Evolutionary conservation across 805 yeast genomes (phyloP).

Genomic region (Yamadazyma ubonensis): DNA sequence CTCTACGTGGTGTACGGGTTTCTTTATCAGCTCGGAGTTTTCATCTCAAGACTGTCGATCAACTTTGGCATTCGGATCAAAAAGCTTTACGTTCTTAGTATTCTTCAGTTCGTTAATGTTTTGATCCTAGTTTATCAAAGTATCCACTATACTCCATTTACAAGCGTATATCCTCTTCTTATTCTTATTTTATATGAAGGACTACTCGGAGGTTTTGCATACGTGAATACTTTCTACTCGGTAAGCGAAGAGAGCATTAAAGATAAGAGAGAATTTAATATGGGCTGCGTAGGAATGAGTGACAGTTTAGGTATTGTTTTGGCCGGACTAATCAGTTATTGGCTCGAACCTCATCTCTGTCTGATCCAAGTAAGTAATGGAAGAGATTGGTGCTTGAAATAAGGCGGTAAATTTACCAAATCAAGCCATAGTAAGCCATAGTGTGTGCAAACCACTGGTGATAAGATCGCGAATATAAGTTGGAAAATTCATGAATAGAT

Average conservation of each 20-base stretch:
- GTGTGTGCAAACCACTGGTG: conserved; percentile 2
- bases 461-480: conserved; percentile 2
- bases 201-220: conserved; percentile 84
- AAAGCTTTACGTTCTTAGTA: conserved; percentile 58
- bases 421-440: conserved; percentile 2
- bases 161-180: conserved; percentile 62
- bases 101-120: conserved; percentile 67
- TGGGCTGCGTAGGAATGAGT: conserved; percentile 43
- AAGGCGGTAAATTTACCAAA: not conserved
- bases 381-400: conserved; percentile 67
- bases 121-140: conserved; percentile 63
- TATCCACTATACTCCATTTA: conserved; percentile 51
- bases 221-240: conserved; percentile 81
- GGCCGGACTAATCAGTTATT: conserved; percentile 74
- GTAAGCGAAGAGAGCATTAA: conserved; percentile 59
- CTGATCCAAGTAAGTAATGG: conserved; percentile 66
- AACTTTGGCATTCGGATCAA: conserved; percentile 57
- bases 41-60: conserved; percentile 84
- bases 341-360: conserved; percentile 75
- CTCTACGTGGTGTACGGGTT: conserved; percentile 90
- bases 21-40: conserved; percentile 88
- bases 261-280: conserved; percentile 34
- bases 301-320: conserved; percentile 81
- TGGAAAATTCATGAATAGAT: not conserved
- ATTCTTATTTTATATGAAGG: conserved; percentile 80